Base-by-base conservation (phyloP, 2,329 filamentous ascomycete genomes). In the Pestalotiopsis sp. region DNA sequence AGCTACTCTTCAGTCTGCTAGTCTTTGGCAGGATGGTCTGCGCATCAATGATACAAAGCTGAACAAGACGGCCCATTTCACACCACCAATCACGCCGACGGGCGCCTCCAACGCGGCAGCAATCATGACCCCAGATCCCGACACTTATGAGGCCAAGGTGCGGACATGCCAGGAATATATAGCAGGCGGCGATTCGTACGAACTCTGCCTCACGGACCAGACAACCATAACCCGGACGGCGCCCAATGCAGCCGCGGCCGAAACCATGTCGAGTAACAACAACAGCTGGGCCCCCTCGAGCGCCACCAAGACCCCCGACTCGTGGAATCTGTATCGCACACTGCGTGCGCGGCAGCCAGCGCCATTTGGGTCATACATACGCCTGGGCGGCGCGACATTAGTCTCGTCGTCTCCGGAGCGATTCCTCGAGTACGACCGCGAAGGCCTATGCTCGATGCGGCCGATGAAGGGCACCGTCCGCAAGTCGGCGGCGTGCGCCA, bases 381-480 rank as follows among this genome's bases (percentile, higher is more conserved):
- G 88, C 11, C 85, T 98, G 17, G 88, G 88, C 2, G 79, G 81
- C 39, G 87, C 88, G 3, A 94, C 93, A 1, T 85, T 98, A 38
- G 83, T 97, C 58, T 92, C 92, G 78, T 92, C 91, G 74, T 97
- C 93, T 3, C 95, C 95, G 0, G 95, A 98, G 80, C 92, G 94
- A 2, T 98, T 97, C 76, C 86, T 98, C 17, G 88, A 88, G 60
- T 81, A 83, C 73, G 76, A 79, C 65, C 70, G 75, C 1, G 80
- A 78, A 1, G 90, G 91, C 0, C 79, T 82, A 56, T 93, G 91
- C 76, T 89, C 92, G 69, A 96, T 98, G 85, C 89, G 94, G 7
- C 95, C 95, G 0, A 98, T 98, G 89, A 98, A 98, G 82, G 95
- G 95, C 61, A 98, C 95, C 0, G 94, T 98, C n/a, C 90, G 90